Evolutionary conservation across 2,329 filamentous ascomycete genomes (phyloP).

Genomic region (Talaromyces sp.): DNA sequence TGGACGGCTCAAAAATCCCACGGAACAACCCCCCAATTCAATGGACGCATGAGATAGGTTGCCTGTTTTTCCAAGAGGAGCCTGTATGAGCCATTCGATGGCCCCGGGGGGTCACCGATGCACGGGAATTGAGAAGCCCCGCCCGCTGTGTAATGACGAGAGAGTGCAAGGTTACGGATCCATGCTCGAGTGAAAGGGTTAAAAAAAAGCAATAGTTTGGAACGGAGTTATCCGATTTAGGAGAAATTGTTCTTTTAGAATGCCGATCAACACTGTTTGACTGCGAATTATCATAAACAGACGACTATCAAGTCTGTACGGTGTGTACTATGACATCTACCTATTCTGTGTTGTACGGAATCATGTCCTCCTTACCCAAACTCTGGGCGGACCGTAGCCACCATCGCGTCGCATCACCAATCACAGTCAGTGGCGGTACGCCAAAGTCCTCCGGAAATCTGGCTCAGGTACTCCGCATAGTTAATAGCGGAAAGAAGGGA

Average conservation of each 20-base stretch:
- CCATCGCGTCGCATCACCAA: background rate
- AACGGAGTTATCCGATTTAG: conserved; percentile 4
- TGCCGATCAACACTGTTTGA: background rate
- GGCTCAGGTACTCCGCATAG: conserved; percentile 1
- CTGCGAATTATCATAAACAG: no score
- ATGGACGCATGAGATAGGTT: conserved; percentile 24
- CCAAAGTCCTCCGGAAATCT: background rate
- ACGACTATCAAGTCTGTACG: no score
- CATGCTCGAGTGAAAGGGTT: background rate
- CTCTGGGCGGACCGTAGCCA: background rate
- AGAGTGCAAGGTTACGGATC: conserved; percentile 3
- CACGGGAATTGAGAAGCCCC: conserved; percentile 2
- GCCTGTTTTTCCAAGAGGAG: conserved; percentile 13
- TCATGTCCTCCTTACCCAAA: background rate
- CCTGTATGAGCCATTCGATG: background rate
- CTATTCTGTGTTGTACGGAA: background rate
- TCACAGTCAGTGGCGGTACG: background rate
- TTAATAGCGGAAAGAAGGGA: background rate
- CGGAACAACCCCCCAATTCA: background rate
- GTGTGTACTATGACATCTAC: background rate
- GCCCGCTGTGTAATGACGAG: conserved; percentile 4
- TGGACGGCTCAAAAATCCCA: conserved; percentile 2
- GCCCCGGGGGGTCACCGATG: background rate
- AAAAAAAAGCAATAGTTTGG: background rate
- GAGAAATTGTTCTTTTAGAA: background rate